Conservation (phyloP, 2,329 filamentous ascomycete genomes). For the Teratosphaeria zuluensis region DNA sequence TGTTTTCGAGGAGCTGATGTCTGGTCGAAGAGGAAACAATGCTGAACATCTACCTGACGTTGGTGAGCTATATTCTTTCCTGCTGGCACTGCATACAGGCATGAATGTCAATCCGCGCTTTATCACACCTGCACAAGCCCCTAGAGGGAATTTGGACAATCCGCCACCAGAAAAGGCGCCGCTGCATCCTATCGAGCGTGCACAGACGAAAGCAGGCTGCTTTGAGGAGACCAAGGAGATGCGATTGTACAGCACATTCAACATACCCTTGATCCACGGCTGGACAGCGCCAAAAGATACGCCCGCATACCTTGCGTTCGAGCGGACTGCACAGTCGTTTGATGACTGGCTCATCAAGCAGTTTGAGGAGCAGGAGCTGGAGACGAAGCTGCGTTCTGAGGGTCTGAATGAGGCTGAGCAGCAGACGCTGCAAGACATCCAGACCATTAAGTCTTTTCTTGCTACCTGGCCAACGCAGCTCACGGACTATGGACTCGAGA, state of each 20-base stretch:
- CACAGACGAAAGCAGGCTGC: constrained; percentile 51
- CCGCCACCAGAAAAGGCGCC: constrained; percentile 25
- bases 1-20: constrained; percentile 88
- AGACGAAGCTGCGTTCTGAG: constrained; percentile 59
- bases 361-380: constrained; percentile 80
- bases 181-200: constrained; percentile 26
- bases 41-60: constrained; percentile 68
- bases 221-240: constrained; percentile 87
- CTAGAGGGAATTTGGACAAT: constrained; percentile 15
- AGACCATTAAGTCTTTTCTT: constrained; percentile 77
- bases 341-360: constrained; percentile 86
- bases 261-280: constrained; percentile 80
- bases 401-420: constrained; percentile 66
- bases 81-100: constrained; percentile 82
- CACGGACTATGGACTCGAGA: constrained; percentile 68
- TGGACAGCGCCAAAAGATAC: constrained; percentile 71
- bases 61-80: constrained; percentile 74
- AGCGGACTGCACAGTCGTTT: constrained; percentile 69
- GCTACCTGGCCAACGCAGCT: constrained; percentile 73
- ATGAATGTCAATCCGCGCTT: constrained; percentile 98
- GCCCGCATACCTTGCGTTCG: constrained; percentile 58
- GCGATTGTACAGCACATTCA: constrained; percentile 82
- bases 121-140: constrained; percentile 40
- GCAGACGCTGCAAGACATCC: constrained; percentile 69
- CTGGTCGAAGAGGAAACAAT: constrained; percentile 56